Evolutionary conservation across 148 eudicot species (phyloP).

Genomic region (Amaranthus hypochondriacus): DNA sequence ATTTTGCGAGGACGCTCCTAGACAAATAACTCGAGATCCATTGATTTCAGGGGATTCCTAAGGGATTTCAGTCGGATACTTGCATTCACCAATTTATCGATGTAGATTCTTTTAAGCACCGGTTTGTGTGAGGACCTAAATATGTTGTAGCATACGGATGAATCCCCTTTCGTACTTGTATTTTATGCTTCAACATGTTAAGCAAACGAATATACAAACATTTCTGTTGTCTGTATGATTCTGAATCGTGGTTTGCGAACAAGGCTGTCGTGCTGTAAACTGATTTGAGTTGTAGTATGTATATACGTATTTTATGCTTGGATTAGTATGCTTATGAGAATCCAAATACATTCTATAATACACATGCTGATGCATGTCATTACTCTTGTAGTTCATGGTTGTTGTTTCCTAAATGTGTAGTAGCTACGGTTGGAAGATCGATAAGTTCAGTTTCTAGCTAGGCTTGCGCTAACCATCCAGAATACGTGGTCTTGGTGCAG

Average conservation of each 20-base stretch:
- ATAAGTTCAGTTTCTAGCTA: too few relatives aligned
- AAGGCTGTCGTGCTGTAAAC: neutral
- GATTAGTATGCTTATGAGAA: neutral
- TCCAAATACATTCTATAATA: neutral
- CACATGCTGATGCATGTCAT: too few relatives aligned
- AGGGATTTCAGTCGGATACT: conserved; percentile 7
- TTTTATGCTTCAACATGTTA: conserved; percentile 1
- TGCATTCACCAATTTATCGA: neutral
- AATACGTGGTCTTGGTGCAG: too few relatives aligned
- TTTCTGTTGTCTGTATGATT: conserved; percentile 18
- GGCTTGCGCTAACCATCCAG: too few relatives aligned
- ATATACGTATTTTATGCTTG: neutral
- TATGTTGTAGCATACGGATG: neutral
- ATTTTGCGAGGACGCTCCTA: conserved; percentile 7
- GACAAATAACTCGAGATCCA: neutral
- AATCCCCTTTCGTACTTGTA: neutral
- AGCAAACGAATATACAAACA: neutral
- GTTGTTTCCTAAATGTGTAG: too few relatives aligned
- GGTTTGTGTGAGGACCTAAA: neutral
- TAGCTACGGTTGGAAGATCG: too few relatives aligned
- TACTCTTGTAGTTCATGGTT: too few relatives aligned
- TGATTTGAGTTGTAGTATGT: conserved; percentile 1
- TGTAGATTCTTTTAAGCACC: conserved; percentile 7
- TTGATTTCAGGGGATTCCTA: neutral
- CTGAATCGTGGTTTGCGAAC: conserved; percentile 6